phyloP scores from a whole-genome alignment of 2,329 filamentous ascomycete genomes.

The Dendrostoma leiphaemia region DNA sequence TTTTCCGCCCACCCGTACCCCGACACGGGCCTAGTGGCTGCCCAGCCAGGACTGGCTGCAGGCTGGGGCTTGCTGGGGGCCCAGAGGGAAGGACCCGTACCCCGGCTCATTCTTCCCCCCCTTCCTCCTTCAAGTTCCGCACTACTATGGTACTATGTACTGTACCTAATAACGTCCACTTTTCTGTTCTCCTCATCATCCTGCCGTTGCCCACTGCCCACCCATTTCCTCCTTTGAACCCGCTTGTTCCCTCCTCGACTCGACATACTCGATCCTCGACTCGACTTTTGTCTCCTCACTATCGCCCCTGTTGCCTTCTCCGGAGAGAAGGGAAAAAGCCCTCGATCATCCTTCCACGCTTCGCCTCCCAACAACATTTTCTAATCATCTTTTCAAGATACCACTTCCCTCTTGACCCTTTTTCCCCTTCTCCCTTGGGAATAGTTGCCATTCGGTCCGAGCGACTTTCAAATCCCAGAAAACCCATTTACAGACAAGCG shows the following conservation, averaged over 20 bases:
- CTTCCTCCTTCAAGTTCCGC: background rate
- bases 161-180: background rate
- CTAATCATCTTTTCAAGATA: background rate
- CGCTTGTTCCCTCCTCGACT: background rate
- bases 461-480: background rate
- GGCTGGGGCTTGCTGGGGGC: constrained; percentile 4
- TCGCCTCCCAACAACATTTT: background rate
- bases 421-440: background rate
- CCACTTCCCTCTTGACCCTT: background rate
- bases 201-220: constrained; percentile 14
- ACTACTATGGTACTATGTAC: background rate
- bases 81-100: background rate
- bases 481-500: background rate
- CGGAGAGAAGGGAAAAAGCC: too few relatives aligned
- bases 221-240: constrained; percentile 3
- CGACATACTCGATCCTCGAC: constrained; percentile 2
- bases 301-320: background rate
- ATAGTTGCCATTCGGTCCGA: constrained; percentile 6
- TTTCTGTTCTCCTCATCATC: constrained; percentile 18
- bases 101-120: background rate
- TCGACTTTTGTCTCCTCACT: constrained; percentile 4
- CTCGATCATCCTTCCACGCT: background rate
- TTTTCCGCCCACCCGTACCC: background rate
- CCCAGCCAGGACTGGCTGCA: background rate
- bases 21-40: background rate